A percentile compares a stretch with the other conserved stretches of the same genome.
These are phyloP conservation scores for Tulasnella sp. DNA, from an alignment of 768 basidiomycete species.

Conservation along the genomic window DNA sequence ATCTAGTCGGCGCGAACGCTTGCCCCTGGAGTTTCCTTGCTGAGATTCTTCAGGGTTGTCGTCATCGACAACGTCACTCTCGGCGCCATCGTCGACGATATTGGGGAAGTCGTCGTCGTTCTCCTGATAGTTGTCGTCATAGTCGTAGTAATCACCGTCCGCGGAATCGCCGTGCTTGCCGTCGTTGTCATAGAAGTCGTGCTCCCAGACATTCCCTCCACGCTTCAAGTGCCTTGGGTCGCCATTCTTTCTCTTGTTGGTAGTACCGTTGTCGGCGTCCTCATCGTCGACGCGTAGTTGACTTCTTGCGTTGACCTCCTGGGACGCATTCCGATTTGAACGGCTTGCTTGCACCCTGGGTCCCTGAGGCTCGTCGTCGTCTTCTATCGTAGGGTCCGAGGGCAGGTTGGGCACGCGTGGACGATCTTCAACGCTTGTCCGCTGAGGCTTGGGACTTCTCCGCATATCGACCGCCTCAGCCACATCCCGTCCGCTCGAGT, in stretches of 20 bases:
- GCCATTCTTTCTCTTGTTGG: not conserved
- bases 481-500: no score
- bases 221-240: no score
- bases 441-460: no score
- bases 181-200: no score
- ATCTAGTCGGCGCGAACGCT: not conserved
- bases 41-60: not conserved
- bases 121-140: not conserved
- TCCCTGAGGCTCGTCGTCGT: not conserved
- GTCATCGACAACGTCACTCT: not conserved
- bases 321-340: no score
- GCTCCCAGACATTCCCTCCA: no score
- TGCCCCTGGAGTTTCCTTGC: not conserved
- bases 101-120: not conserved
- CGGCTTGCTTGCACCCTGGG: not conserved
- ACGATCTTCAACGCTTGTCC: no score
- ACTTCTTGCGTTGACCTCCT: no score
- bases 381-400: no score
- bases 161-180: no score
- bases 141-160: not conserved
- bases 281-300: not conserved
- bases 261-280: not conserved
- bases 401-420: no score
- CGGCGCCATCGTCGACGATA: not conserved
- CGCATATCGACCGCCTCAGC: no score